phyloP scores from a whole-genome alignment of 2,329 filamentous ascomycete genomes.

The Dactylellina cionopaga region DNA sequence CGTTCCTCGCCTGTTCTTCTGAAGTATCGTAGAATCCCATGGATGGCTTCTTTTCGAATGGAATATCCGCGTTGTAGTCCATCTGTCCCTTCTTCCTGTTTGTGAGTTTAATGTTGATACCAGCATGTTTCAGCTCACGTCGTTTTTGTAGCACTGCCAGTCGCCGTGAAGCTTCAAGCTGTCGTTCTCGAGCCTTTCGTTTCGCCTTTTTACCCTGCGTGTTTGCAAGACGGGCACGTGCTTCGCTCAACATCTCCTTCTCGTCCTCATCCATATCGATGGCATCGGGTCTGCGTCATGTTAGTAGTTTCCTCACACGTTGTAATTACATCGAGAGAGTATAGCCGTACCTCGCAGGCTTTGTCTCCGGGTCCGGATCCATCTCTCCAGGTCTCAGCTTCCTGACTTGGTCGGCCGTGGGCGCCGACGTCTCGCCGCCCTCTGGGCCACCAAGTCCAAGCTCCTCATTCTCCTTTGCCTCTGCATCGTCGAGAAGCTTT shows the following conservation, averaged over 20 bases:
- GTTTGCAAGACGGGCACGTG: slow-evolving; percentile 92
- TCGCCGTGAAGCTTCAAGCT: slow-evolving; percentile 91
- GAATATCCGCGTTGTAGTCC: slow-evolving; percentile 99
- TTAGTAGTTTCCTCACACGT: slow-evolving; percentile 3
- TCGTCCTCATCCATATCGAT: slow-evolving; percentile 99
- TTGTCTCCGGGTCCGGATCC: slow-evolving; percentile 96
- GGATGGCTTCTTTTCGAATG: slow-evolving; percentile 91
- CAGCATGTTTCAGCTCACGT: slow-evolving; percentile 93
- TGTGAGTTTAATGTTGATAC: slow-evolving; percentile 96
- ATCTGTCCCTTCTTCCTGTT: slow-evolving; percentile 95
- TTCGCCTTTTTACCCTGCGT: slow-evolving; percentile 99
- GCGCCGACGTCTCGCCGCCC: slow-evolving; percentile 85
- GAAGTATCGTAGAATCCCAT: slow-evolving; percentile 91
- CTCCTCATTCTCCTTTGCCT: slow-evolving; percentile 82
- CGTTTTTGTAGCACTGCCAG: slow-evolving; percentile 93
- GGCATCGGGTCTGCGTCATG: slow-evolving; percentile 69
- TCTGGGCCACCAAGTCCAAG: slow-evolving; percentile 85
- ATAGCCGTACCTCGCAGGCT: slow-evolving; percentile 81
- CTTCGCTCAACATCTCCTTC: slow-evolving; percentile 99
- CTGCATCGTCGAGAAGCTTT: slow-evolving; percentile 93
- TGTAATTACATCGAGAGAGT: not conserved
- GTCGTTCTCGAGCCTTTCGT: slow-evolving; percentile 92
- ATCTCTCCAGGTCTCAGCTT: slow-evolving; percentile 89
- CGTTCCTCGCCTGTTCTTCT: slow-evolving; percentile 83
- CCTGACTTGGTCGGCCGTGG: slow-evolving; percentile 90